These are phyloP conservation scores for Rubia peregrina DNA, from an alignment of 305 asterid genomes.

Conservation along the genomic window DNA sequence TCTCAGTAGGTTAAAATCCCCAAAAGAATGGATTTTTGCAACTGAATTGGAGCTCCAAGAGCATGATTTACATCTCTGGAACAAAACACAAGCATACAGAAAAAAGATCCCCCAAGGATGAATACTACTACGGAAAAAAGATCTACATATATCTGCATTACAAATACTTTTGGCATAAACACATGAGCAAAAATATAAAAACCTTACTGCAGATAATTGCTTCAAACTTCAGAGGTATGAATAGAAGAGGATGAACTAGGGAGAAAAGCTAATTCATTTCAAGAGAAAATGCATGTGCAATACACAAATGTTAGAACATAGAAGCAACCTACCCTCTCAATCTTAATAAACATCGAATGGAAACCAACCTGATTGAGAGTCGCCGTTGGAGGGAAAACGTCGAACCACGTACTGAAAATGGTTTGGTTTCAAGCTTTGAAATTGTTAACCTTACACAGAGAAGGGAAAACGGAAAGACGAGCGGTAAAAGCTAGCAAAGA, in stretches of 20 bases:
- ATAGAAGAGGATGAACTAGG: neutral
- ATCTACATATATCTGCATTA: conserved; percentile 73
- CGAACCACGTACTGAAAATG: no score
- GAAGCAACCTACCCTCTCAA: conserved; percentile 1
- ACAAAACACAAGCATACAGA: no score
- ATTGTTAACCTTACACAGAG: no score
- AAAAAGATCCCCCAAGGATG: conserved; percentile 77
- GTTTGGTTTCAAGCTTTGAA: no score
- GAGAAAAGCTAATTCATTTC: neutral
- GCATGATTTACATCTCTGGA: neutral
- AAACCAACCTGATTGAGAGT: no score
- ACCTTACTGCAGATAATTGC: neutral
- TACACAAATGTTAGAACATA: neutral
- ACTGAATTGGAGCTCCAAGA: neutral
- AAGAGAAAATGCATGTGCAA: neutral
- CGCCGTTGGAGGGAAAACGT: no score
- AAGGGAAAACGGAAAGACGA: no score
- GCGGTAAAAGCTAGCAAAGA: no score
- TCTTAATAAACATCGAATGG: no score
- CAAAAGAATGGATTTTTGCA: conserved; percentile 2
- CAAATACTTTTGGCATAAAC: neutral
- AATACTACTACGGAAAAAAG: conserved; percentile 55
- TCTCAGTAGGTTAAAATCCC: neutral
- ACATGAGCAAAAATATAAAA: neutral
- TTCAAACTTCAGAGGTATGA: neutral